A percentile compares a stretch with the other conserved stretches of the same genome.
phyloP scores from a whole-genome alignment of 2,329 filamentous ascomycete species.

The Paecilomyces niveus region DNA sequence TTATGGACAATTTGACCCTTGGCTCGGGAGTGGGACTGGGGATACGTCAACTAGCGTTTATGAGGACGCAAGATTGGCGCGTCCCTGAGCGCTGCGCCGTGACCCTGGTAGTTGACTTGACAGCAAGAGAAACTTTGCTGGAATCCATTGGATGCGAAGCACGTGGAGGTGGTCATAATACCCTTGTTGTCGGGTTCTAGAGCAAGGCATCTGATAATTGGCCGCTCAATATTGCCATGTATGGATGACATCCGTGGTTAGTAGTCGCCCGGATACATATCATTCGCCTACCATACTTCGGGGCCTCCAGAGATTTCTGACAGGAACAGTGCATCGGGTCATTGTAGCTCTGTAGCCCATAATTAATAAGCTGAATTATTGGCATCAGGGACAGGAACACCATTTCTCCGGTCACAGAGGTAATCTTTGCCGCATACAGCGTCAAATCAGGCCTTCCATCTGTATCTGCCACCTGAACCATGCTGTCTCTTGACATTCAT shows the following conservation, averaged over 20 bases:
- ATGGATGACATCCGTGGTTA: neutral
- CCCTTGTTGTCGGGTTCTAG: neutral
- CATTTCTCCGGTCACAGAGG: neutral
- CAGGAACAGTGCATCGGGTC: neutral
- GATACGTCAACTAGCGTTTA: neutral
- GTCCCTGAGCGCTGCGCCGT: neutral
- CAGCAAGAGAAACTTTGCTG: neutral
- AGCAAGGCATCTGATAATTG: neutral
- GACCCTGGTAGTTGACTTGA: neutral
- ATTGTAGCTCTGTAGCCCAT: neutral
- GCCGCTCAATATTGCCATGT: neutral
- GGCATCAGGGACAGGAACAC: neutral
- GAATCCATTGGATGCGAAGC: neutral
- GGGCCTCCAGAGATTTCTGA: neutral
- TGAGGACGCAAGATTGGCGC: neutral
- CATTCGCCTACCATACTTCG: neutral
- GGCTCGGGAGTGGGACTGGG: neutral
- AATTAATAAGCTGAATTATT: neutral
- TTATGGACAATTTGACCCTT: neutral
- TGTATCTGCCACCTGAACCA: neutral
- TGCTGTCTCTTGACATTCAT: neutral
- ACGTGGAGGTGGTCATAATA: neutral
- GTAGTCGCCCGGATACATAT: neutral
- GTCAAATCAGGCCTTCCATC: neutral
- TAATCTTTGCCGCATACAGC: neutral